Base-by-base conservation (phyloP, 768 basidiomycete species). In the Pisolithus tinctorius region DNA sequence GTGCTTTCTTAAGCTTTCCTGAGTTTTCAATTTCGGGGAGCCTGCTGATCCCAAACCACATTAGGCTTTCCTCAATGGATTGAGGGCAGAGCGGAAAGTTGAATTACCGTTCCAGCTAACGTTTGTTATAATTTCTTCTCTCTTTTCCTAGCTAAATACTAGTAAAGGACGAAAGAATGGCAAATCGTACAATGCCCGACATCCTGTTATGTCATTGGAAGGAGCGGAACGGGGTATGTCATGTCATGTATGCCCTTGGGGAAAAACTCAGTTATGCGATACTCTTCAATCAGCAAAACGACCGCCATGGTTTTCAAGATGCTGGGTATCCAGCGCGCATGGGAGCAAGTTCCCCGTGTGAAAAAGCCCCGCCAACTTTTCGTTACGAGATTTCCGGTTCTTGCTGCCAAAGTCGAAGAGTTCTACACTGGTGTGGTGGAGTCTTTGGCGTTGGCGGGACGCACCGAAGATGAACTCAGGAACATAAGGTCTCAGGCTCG, bases 281-380 rank as follows among this genome's bases (percentile, higher is more conserved):
- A 13, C 10, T 34, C 5, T 34, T 57, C 45, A 3, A 27, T 16
- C 38, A 86, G 86, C 0, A 87, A 87, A 73, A 88, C 84, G 0
- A 88, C 86, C 0, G 83, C 84, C 0, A 86, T 88, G 76, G 68
- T 88, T 1, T 84, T 83, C 70, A 87, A 85, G 62, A 87, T 88
- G 77, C 70, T 87, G 3, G 75, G 78, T 1, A 78, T 86, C 6
- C 82, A 88, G 55, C 68, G 76, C 16, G 71, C 77, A 1, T 82
- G 75, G 66, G 64, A 76, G 39, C 53, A 70, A 25, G 63, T 67
- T 23, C 63, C 62, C 9, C n/a, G 23, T 10, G 62, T 70, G 34
- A 59, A 66, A 1, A 80, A 76, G 57, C 81, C 82, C 2, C 74
- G 84, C 9, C 86, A 88, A 58, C 62, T 88, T 11, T 88, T 88